Conservation (phyloP, 2,329 filamentous ascomycete species). For the Colletotrichum sp. region DNA sequence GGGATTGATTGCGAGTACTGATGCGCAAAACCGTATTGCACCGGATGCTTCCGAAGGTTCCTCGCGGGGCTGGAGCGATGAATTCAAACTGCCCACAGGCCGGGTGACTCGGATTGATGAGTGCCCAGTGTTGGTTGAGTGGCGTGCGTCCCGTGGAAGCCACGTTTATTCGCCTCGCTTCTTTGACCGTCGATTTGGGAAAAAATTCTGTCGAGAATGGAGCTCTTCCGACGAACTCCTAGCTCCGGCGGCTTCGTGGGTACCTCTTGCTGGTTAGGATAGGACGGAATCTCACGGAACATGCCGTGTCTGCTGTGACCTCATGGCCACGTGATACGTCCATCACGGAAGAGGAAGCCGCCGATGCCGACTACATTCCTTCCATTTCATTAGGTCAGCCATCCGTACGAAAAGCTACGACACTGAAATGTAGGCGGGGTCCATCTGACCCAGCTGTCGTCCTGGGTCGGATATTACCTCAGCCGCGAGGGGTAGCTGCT, state of each 20-base stretch:
- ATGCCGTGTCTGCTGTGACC: not conserved
- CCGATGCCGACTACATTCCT: not conserved
- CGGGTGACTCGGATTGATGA: not conserved
- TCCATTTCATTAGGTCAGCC: not conserved
- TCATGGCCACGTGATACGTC: not conserved
- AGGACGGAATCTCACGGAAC: slow-evolving; percentile 3
- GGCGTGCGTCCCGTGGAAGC: not conserved
- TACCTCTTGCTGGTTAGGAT: not conserved
- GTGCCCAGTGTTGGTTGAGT: not conserved
- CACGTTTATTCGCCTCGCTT: not conserved
- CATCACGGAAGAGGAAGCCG: not conserved
- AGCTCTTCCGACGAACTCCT: slow-evolving; percentile 12
- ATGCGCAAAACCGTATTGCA: not conserved
- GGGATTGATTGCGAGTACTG: not conserved
- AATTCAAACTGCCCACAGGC: not conserved
- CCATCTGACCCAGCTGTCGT: not conserved
- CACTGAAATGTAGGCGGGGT: not conserved
- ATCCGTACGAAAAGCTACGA: not conserved
- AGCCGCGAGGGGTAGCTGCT: not conserved
- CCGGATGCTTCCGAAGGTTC: not conserved
- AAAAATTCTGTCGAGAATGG: slow-evolving; percentile 19
- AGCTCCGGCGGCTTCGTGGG: not conserved
- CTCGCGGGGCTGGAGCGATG: not conserved
- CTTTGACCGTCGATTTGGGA: not conserved
- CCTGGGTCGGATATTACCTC: not conserved